Evolutionary conservation across 768 basidiomycete species (phyloP), one percentile per base, ranked within the genome.

Genomic region (Bullera alba): DNA sequence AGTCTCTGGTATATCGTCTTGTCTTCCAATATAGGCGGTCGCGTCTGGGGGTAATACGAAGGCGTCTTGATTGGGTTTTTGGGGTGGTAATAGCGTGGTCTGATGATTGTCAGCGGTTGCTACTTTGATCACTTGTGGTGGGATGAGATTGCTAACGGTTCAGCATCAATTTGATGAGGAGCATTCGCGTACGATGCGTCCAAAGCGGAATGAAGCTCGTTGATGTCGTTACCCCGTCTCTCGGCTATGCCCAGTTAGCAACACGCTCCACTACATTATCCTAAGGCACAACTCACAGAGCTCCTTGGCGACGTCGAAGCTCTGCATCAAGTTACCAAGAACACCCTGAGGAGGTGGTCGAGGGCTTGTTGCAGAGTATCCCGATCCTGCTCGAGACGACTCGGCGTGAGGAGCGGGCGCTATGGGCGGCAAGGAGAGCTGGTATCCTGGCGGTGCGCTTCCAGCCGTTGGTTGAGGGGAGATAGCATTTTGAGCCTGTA

Each of bases 31-130:
- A 86, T 77, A 16, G 84, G 79, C 58, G 84, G 81, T 26, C 89
- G 89, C 48, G 82, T 73, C 73, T 97, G 95, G 32, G 95, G 91
- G 73, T 99, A 99, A 73, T 93, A 96, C 12, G 81, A 74, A 15
- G 95, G 85, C n/a, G 92, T 89, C 65, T 79, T 83, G 76, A 81
- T 87, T 10, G 92, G 88, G 73, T 90, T 91, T 57, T 86, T 81
- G 14, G 95, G 93, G 22, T 90, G 84, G 67, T 97, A 97, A 73
- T 97, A 96, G 65, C 92, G 88, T 21, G 95, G 91, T 77, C 92
- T 96, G 60, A 0, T 41, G 15, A 28, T 37, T 22, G 51, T 21
- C 8, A 43, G 38, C 38, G n/a, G 32, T 10, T 34, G 43, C 44
- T 54, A 41, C 44, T 46, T 5, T 34, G 4, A 26, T 28, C 28